Base-by-base conservation (phyloP, 129 eudicot species). In the Artemisia annua region DNA sequence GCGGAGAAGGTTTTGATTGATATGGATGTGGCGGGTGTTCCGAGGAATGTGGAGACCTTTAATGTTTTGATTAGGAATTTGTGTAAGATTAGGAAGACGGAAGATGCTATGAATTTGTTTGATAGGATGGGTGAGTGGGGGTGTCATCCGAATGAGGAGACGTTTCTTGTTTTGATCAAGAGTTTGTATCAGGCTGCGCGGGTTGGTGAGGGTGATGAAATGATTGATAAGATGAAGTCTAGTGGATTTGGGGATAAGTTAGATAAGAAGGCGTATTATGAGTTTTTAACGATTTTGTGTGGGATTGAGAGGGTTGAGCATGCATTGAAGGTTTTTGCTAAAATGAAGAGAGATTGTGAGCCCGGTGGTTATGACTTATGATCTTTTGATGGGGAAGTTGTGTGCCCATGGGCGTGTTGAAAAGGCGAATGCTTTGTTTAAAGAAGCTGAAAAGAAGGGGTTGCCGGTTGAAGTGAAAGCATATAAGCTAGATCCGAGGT, bases 101-200 rank as follows among this genome's bases (percentile, higher is more conserved):
- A 83, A 61, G 91, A 86, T 46, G 93, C 99, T 0, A 18, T 90
- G 89, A 75, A 71, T 53, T 68, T 94, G 85, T 90, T 90, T 59
- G 67, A 67, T 52, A 80, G 96, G 70, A 94, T 94, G 96, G 89
- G 89, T 7, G 97, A 90, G 48, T 90, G 99, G 99, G 97, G 97
- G 55, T 90, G 97, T 81, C 75, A 43, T 60, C 99, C 97, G 1
- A 83, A 94, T 69, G 96, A 82, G 22, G 75, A 88, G n/a, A 90
- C 99, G 0, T 90, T 86, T 83, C 81, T 94, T 79, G 72, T 80
- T 61, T 44, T 94, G n/a, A 86, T 87, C 52, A 88, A 73, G 80
- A 90, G 99, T 74, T 76, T 94, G 75, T 94, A 90, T 88, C 97
- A 94, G 80, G 99, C 94, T 76, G 99, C 99, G 0, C 81, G 99